Conservation (phyloP, 139 green algal species). For the Chlamydomonas sphaeroides region DNA sequence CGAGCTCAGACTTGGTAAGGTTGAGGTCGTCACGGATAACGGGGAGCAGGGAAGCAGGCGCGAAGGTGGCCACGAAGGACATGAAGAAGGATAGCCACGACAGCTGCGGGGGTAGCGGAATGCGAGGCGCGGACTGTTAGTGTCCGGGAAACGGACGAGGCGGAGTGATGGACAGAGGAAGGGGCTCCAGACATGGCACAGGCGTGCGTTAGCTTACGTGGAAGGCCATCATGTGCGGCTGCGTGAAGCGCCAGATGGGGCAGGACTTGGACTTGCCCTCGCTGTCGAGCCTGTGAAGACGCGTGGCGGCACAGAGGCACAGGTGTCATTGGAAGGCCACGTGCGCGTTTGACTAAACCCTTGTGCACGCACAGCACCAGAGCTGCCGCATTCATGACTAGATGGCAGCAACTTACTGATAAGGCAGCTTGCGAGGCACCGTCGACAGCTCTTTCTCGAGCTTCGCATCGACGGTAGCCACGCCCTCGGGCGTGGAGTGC, state of each 20-base stretch:
- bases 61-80: conserved; percentile 94
- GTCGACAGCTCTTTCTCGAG: neutral
- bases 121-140: conserved; percentile 44
- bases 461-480: neutral
- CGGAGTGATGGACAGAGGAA: no score
- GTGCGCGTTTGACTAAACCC: no score
- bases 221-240: conserved; percentile 45
- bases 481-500: no score
- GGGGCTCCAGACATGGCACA: no score
- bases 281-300: neutral
- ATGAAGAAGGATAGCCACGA: conserved; percentile 91
- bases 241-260: conserved; percentile 9
- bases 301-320: no score
- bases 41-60: conserved; percentile 80
- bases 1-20: conserved; percentile 68
- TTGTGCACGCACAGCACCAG: no score
- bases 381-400: no score
- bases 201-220: no score
- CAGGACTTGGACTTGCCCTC: conserved; percentile 37
- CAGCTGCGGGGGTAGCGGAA: conserved; percentile 78
- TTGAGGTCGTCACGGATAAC: conserved; percentile 86
- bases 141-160: neutral
- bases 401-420: no score
- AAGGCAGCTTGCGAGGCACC: neutral
- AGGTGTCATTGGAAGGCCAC: no score